Conservation (phyloP, 768 basidiomycete species). For the Leccinum disarticulatum region DNA sequence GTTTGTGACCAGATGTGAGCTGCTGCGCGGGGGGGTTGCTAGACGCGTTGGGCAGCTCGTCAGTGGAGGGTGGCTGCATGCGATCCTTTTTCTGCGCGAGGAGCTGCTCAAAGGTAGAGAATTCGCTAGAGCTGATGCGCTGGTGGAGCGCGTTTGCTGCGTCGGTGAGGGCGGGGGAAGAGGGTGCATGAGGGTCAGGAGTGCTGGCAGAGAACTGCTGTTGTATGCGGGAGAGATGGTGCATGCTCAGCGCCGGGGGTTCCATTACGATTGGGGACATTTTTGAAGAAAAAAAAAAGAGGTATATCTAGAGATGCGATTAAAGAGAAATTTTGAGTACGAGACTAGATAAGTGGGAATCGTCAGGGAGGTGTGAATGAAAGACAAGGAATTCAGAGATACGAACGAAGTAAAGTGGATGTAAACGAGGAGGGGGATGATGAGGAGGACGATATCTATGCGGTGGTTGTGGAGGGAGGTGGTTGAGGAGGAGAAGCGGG, state of each 20-base stretch:
- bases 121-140: constrained; percentile 29
- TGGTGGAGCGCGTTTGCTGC: constrained; percentile 29
- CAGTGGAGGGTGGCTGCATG: constrained; percentile 16
- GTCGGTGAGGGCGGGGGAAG: constrained; percentile 24
- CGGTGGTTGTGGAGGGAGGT: constrained; percentile 4
- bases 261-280: constrained; percentile 64
- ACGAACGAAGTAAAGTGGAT: not conserved
- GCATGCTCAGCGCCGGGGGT: constrained; percentile 51
- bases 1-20: constrained; percentile 7
- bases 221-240: constrained; percentile 50
- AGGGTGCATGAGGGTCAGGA: constrained; percentile 28
- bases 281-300: constrained; percentile 20
- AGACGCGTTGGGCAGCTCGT: constrained; percentile 14
- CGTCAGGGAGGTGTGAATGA: constrained; percentile 5
- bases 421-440: not conserved
- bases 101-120: constrained; percentile 33
- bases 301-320: constrained; percentile 35
- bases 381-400: not conserved
- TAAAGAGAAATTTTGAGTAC: constrained; percentile 26
- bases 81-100: constrained; percentile 33
- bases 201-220: constrained; percentile 43
- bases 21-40: constrained; percentile 18
- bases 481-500: constrained; percentile 29
- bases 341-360: constrained; percentile 16
- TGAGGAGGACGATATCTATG: not conserved